Conservation (phyloP, 2,329 filamentous ascomycete species). For the Pseudofabraea citricarpa region DNA sequence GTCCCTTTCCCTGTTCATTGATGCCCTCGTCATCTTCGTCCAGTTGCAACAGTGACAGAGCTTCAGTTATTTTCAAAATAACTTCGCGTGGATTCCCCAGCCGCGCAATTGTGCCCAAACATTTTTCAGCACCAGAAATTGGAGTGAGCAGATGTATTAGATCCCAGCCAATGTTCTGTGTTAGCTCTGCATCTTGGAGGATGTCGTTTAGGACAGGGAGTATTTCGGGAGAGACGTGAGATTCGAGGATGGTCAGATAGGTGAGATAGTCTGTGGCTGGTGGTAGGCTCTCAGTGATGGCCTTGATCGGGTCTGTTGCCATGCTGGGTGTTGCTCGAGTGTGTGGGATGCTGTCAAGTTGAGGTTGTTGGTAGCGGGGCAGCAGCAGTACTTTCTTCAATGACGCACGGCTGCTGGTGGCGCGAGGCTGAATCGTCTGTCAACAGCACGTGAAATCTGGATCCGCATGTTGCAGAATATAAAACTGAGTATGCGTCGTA, state of each 20-base stretch:
- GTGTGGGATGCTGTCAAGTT: too few species aligned
- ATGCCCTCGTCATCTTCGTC: slow-evolving; percentile 35
- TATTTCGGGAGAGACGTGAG: slow-evolving; percentile 62
- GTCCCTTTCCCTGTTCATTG: slow-evolving; percentile 22
- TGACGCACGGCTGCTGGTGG: too few species aligned
- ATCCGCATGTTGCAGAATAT: too few species aligned
- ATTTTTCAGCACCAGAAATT: slow-evolving; percentile 62
- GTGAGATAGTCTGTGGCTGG: slow-evolving; percentile 62
- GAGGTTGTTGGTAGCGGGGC: too few species aligned
- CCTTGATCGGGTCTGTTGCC: slow-evolving; percentile 20
- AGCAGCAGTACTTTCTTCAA: too few species aligned
- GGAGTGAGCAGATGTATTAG: slow-evolving; percentile 70
- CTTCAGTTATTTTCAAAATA: slow-evolving; percentile 74
- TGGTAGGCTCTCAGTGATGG: slow-evolving; percentile 31
- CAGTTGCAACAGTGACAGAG: slow-evolving; percentile 55
- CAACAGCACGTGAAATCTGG: too few species aligned
- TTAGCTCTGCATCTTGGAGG: slow-evolving; percentile 62
- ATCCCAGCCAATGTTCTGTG: slow-evolving; percentile 79
- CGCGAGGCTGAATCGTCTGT: too few species aligned
- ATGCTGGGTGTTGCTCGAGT: too few species aligned
- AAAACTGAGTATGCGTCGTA: too few species aligned
- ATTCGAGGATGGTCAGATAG: slow-evolving; percentile 74
- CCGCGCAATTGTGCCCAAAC: slow-evolving; percentile 69
- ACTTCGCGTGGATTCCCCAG: slow-evolving; percentile 79
- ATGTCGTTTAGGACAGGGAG: slow-evolving; percentile 65